Evolutionary conservation across 176 grass and related monocot genomes (phyloP).

Genomic region (Melocanna baccifera): DNA sequence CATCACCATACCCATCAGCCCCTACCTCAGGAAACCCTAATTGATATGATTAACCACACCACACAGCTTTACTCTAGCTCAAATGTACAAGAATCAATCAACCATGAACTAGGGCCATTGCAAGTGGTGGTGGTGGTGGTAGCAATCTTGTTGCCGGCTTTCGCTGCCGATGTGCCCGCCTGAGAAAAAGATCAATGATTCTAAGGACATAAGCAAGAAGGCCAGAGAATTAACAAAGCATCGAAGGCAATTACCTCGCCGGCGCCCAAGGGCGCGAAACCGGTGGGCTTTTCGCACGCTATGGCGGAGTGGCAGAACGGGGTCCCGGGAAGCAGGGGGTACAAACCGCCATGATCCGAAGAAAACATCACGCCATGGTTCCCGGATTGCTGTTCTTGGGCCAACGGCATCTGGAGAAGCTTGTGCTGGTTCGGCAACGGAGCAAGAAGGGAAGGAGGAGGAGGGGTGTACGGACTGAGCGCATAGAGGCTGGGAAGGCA

Average conservation of each 20-base stretch:
- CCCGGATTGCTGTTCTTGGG: slow-evolving; percentile 34
- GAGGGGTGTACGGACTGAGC: slow-evolving; percentile 12
- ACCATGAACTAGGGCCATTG: slow-evolving; percentile 2
- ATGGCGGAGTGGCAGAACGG: slow-evolving; percentile 31
- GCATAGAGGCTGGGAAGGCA: slow-evolving; percentile 48
- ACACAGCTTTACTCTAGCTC: neutral
- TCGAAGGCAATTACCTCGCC: slow-evolving; percentile 20
- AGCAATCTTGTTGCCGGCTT: slow-evolving; percentile 7
- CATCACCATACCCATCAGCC: neutral
- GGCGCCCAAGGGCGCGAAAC: slow-evolving; percentile 9
- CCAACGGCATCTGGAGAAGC: slow-evolving; percentile 43
- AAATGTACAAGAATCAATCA: neutral
- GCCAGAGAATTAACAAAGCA: neutral
- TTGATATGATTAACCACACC: neutral
- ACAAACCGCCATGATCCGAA: slow-evolving; percentile 22
- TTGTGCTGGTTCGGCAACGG: slow-evolving; percentile 36
- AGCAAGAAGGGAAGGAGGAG: slow-evolving; percentile 1
- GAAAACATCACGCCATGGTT: slow-evolving; percentile 41
- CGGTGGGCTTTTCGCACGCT: slow-evolving; percentile 19
- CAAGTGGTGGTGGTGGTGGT: neutral
- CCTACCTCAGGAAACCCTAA: slow-evolving; percentile 25
- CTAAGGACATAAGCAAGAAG: neutral
- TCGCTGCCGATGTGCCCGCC: slow-evolving; percentile 19
- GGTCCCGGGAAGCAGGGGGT: slow-evolving; percentile 46
- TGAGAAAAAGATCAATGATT: neutral